Conservation (phyloP, 805 yeast species). For the Lachancea waltii region DNA sequence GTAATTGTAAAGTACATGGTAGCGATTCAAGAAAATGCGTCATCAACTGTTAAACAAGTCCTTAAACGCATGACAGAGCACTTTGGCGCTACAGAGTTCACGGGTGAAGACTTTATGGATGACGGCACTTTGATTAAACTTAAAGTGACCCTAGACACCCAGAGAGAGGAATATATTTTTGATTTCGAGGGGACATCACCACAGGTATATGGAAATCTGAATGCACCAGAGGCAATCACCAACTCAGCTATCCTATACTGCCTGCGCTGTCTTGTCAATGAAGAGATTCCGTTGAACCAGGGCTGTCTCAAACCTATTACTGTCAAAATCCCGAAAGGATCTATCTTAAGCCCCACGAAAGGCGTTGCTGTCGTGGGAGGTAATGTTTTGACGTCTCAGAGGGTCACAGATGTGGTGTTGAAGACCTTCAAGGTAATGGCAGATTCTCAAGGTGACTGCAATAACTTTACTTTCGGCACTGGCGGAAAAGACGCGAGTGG, state of each 20-base stretch:
- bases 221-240: slow-evolving; percentile 89
- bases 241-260: slow-evolving; percentile 86
- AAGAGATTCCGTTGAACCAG: slow-evolving; percentile 86
- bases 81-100: slow-evolving; percentile 35
- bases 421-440: slow-evolving; percentile 87
- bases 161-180: slow-evolving; percentile 57
- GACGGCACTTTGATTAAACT: slow-evolving; percentile 69
- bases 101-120: slow-evolving; percentile 65
- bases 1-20: slow-evolving; percentile 68
- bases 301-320: slow-evolving; percentile 82
- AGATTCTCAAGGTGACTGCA: slow-evolving; percentile 93
- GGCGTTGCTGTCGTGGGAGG: slow-evolving; percentile 95
- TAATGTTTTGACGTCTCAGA: slow-evolving; percentile 89
- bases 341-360: slow-evolving; percentile 64
- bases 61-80: slow-evolving; percentile 41
- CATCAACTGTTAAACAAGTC: slow-evolving; percentile 55
- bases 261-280: slow-evolving; percentile 74
- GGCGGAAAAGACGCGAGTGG: slow-evolving; percentile 53
- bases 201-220: slow-evolving; percentile 84
- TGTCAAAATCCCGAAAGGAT: slow-evolving; percentile 55
- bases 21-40: slow-evolving; percentile 78
- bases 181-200: slow-evolving; percentile 84
- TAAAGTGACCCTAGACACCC: slow-evolving; percentile 42
- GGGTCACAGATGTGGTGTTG: slow-evolving; percentile 83
- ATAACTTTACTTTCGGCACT: slow-evolving; percentile 86